phyloP scores from a whole-genome alignment of 2,329 filamentous ascomycete genomes.

The Fusarium sp. region DNA sequence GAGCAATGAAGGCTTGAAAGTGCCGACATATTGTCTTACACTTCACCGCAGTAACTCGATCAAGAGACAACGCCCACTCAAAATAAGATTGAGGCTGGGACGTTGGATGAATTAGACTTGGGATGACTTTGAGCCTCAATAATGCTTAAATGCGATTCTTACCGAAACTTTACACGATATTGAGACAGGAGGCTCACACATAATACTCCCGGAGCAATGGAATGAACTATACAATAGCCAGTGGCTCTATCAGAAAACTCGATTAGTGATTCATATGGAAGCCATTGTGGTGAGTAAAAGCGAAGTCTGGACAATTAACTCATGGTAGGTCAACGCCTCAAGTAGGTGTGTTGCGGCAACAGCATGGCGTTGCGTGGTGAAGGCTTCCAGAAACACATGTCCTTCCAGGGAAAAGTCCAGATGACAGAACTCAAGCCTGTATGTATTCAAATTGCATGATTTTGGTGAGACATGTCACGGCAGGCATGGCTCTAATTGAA shows the following conservation, averaged over 20 bases:
- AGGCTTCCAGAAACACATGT: background rate
- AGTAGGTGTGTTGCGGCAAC: background rate
- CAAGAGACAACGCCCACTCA: background rate
- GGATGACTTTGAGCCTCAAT: background rate
- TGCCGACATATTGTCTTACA: conserved; percentile 1
- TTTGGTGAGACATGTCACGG: conserved; percentile 9
- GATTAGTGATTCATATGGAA: background rate
- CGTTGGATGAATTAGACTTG: background rate
- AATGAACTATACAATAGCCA: no score
- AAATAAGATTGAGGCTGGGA: background rate
- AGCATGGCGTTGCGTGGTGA: background rate
- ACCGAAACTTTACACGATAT: background rate
- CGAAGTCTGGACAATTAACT: background rate
- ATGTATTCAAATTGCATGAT: background rate
- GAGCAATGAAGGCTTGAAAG: background rate
- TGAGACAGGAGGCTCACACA: background rate
- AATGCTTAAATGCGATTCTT: background rate
- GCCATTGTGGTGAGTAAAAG: no score
- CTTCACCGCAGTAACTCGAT: background rate
- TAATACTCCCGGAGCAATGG: background rate
- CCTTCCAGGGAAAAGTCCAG: background rate
- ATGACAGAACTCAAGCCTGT: background rate
- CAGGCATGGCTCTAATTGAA: conserved; percentile 7
- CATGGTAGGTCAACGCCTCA: background rate
- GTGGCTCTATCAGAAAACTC: no score